Evolutionary conservation across 495 filamentous ascomycete species (phyloP), one percentile per base, ranked within the genome.

Genomic region (Friedmanniomyces endolithicus): DNA sequence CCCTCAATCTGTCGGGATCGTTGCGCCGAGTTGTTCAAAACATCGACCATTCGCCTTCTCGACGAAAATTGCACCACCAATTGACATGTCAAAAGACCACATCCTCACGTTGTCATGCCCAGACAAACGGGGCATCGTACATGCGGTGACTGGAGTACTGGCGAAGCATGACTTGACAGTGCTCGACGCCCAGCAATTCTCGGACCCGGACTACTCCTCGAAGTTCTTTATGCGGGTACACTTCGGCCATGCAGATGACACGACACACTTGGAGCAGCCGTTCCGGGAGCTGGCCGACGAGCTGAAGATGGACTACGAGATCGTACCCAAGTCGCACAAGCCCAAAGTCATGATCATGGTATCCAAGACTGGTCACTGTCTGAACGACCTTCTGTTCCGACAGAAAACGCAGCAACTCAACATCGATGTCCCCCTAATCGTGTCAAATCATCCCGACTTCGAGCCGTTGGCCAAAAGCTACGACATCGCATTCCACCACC

Each of bases 211-310:
- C 46, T 27, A 23, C 19, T 81, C 77, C 7, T 63, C 80, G 64
- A 79, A 74, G 34, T 88, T 88, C 74, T 88, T 88, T 71, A 86
- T 88, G 84, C 75, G 84, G 64, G 78, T 85, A 57, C 83, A 84
- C 64, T 87, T 87, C 57, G 77, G 75, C 11, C 74, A 77, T 29
- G 74, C 68, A 12, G 57, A 62, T 4, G 63, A 74, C 49, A 68
- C 81, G 43, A 70, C 71, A 0, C 63, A 74, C 52, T 59, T 78
- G 37, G 59, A 63, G 31, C 22, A 60, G 6, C 68, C 71, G 22
- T 82, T 87, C 55, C 64, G 70, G 29, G 59, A 73, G 51, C 78
- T 82, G 16, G 81, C 81, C 4, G 52, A 70, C 45, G 69, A 77
- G 23, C 75, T 83, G 68, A 57, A 68, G 43, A 78, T 84, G 77